Evolutionary conservation across 139 green algal species (phyloP).

Genomic region (Dunaliella primolecta): DNA sequence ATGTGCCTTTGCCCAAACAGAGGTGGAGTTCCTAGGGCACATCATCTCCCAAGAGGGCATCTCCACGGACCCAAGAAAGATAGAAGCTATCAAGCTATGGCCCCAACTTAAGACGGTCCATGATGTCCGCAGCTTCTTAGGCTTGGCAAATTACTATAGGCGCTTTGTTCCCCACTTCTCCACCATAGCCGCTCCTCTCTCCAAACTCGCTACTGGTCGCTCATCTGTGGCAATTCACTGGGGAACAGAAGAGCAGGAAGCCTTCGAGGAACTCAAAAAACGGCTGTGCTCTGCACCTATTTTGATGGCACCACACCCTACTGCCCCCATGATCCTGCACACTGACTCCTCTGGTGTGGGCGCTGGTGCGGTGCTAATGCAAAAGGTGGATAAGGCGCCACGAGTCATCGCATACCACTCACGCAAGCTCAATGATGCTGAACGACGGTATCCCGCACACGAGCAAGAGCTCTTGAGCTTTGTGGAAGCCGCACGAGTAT

Average conservation of each 20-base stretch:
- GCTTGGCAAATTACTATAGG: slow-evolving; percentile 33
- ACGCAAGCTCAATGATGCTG: slow-evolving; percentile 25
- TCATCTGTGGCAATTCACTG: not conserved
- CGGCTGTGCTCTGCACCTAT: slow-evolving; percentile 16
- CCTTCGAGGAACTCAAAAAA: slow-evolving; percentile 12
- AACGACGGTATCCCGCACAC: slow-evolving; percentile 22
- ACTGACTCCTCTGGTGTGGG: slow-evolving; percentile 25
- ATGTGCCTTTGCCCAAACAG: slow-evolving; percentile 30
- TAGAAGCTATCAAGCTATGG: not conserved
- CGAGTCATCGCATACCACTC: slow-evolving; percentile 25
- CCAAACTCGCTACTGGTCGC: slow-evolving; percentile 9
- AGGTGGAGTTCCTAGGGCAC: slow-evolving; percentile 40
- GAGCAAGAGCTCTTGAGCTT: slow-evolving; percentile 34
- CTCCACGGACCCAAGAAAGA: not conserved
- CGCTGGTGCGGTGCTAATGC: slow-evolving; percentile 29
- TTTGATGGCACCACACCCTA: slow-evolving; percentile 17
- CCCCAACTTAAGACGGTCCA: not conserved
- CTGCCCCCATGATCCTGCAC: slow-evolving; percentile 16
- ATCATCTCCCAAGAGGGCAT: slow-evolving; percentile 23
- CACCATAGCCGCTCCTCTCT: slow-evolving; percentile 20
- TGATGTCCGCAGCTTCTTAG: slow-evolving; percentile 31
- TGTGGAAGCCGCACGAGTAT: slow-evolving; percentile 14
- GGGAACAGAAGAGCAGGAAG: not conserved
- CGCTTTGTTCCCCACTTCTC: slow-evolving; percentile 18
- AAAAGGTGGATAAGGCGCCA: slow-evolving; percentile 12